These are phyloP conservation scores for Earliella scabrosa DNA, from an alignment of 1,284 basidiomycete species.

Conservation along the genomic window DNA sequence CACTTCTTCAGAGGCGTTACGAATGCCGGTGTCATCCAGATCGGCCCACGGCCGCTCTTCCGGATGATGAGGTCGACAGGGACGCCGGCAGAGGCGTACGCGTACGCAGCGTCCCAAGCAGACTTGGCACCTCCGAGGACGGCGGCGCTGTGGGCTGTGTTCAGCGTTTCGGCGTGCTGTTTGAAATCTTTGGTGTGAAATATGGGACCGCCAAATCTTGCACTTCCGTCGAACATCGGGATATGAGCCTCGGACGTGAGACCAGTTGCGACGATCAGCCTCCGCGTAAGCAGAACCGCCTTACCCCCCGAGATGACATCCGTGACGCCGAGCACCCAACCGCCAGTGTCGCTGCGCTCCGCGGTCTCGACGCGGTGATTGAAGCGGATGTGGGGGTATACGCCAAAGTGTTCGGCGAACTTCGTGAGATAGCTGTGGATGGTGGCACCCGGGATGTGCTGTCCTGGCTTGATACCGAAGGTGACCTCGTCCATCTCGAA, in stretches of 20 bases:
- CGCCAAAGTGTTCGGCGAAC: neutral
- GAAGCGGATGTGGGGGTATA: neutral
- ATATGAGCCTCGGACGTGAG: slow-evolving; percentile 1
- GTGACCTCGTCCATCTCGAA: slow-evolving; percentile 1
- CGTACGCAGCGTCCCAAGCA: slow-evolving; percentile 2
- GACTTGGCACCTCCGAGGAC: neutral
- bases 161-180: neutral
- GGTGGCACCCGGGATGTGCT: slow-evolving; percentile 1
- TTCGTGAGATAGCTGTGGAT: neutral
- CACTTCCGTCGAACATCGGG: neutral
- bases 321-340: neutral
- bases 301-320: neutral
- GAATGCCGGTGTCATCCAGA: slow-evolving; percentile 2
- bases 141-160: neutral
- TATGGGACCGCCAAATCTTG: neutral
- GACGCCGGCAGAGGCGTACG: neutral
- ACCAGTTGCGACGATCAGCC: neutral
- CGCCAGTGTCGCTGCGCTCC: neutral
- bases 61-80: neutral
- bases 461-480: neutral
- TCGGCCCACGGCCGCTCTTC: slow-evolving; percentile 1
- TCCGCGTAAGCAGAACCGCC: neutral
- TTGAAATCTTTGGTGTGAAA: slow-evolving; percentile 4
- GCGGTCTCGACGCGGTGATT: neutral
- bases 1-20: slow-evolving; percentile 3